Conservation (phyloP, 306 rosid species). For the Vigna nakashimae region DNA sequence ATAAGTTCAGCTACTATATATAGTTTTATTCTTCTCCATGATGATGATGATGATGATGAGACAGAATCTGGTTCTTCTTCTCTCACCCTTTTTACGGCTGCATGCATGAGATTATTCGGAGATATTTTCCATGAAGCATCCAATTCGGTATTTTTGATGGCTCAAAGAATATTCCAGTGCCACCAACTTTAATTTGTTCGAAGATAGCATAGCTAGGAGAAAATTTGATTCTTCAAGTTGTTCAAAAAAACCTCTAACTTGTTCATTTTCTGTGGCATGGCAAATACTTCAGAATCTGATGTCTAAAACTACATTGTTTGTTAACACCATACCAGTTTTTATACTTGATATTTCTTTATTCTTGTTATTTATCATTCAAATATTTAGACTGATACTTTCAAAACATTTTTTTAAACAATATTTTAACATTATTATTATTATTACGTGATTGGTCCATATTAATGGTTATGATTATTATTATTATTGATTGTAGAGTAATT, state of each 20-base stretch:
- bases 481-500: no score
- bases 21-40: conserved; percentile 3
- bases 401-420: no score
- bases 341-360: no score
- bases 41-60: neutral
- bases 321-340: neutral
- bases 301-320: neutral
- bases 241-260: neutral
- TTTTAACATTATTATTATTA: no score
- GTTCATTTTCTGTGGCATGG: neutral
- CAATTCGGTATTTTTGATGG: neutral
- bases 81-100: neutral
- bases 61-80: conserved; percentile 47
- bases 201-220: neutral
- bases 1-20: conserved; percentile 32
- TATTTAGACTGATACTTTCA: no score
- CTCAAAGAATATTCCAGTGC: conserved; percentile 36
- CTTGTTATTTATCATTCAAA: no score
- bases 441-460: no score
- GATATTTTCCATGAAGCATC: conserved; percentile 29
- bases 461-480: no score
- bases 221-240: conserved; percentile 36
- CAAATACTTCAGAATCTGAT: neutral
- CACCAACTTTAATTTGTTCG: conserved; percentile 25
- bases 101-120: neutral